Evolutionary conservation across 768 basidiomycete genomes (phyloP), one percentile per base, ranked within the genome.

Genomic region (Trametes elegans): DNA sequence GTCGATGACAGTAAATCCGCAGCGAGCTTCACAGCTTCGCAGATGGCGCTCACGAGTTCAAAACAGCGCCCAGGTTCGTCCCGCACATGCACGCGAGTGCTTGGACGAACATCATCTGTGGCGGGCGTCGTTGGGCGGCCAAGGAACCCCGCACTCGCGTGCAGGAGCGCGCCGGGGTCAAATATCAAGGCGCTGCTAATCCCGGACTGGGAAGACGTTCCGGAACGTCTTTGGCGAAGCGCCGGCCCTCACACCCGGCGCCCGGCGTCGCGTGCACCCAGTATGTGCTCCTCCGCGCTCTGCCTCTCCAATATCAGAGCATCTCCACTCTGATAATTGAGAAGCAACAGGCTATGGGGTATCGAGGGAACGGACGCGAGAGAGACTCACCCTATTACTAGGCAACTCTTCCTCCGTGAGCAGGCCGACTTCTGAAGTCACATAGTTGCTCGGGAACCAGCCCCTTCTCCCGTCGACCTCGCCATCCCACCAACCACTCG

Each of bases 401-500:
- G 79, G 70, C 19, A 81, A 72, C 54, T 85, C 79, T 64, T 87
- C 85, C 58, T 81, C 81, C 5, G 77, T 78, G 55, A 86, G 65
- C 34, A 82, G 76, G 47, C 77, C 77, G 46, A 80, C 74, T 60
- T 87, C 85, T 14, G 80, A 73, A 61, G 84, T 87, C 60, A 92
- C 90, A 73, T 97, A 98, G 72, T 98, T 99, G 65, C 92, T 94
- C 18, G 97, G 97, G 71, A 98, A 98, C 97, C 97, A 99, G 11
- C 97, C 97, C 63, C 95, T 76, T 57, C 85, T 74, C 2, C 85
- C 89, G 31, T 93, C 89, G 16, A 96, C 70, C 71, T 98, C 93
- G 9, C 97, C 97, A 66, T 99, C 95, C 96, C 96, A 98, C 97
- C 97, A 98, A 0, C 97, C 97, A 62, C 87, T 90, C 3, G 77